Conservation (phyloP, 257 asterid species). For the Ilex aquifolium region DNA sequence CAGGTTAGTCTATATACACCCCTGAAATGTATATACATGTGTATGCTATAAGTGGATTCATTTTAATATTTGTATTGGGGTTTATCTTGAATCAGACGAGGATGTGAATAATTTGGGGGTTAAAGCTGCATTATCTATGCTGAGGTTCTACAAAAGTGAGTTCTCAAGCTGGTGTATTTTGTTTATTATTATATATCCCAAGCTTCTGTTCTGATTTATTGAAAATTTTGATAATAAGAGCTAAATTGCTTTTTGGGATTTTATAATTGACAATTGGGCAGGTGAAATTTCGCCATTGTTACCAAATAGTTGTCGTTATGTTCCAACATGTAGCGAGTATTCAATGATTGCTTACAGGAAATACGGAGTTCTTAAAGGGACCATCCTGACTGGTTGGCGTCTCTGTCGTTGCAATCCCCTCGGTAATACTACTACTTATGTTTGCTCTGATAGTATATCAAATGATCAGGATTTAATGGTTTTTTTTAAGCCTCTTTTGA, state of each 20-base stretch:
- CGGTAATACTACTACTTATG: slow-evolving; percentile 29
- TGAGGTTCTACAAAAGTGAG: slow-evolving; percentile 83
- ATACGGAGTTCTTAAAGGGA: slow-evolving; percentile 77
- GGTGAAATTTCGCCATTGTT: slow-evolving; percentile 90
- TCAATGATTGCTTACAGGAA: slow-evolving; percentile 94
- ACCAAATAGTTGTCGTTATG: slow-evolving; percentile 80
- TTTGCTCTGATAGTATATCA: neutral
- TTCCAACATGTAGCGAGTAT: slow-evolving; percentile 93
- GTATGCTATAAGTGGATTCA: neutral
- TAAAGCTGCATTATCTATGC: slow-evolving; percentile 62
- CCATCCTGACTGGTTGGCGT: slow-evolving; percentile 76
- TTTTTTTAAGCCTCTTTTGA: neutral
- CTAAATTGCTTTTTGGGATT: too few relatives aligned
- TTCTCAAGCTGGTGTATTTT: neutral
- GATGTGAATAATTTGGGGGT: slow-evolving; percentile 64
- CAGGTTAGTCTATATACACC: slow-evolving; percentile 23
- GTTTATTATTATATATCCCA: too few relatives aligned
- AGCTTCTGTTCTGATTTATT: too few relatives aligned
- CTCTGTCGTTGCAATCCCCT: slow-evolving; percentile 94
- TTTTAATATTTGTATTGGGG: neutral
- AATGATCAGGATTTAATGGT: too few relatives aligned
- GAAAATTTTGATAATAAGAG: too few relatives aligned
- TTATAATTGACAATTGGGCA: slow-evolving; percentile 15
- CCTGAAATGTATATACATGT: neutral
- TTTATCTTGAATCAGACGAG: slow-evolving; percentile 36